phyloP scores from a whole-genome alignment of 108 stramenopile genomes.

The Stephanodiscus triporus region DNA sequence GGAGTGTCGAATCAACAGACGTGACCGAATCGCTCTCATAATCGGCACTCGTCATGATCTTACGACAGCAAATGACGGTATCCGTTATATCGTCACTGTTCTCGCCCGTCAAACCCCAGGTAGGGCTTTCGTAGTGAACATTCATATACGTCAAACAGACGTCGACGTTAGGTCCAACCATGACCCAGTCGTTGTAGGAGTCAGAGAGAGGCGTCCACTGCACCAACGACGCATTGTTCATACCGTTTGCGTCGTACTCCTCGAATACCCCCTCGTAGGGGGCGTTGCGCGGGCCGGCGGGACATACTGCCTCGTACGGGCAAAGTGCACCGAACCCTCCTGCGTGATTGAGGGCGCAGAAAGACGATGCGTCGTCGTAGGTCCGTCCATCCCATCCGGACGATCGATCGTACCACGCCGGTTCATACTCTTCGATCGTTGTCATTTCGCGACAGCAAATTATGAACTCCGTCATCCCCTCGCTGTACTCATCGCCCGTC shows the following conservation, averaged over 20 bases:
- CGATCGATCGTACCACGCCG: constrained; percentile 2
- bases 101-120: constrained; percentile 33
- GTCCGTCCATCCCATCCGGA: constrained; percentile 26
- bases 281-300: neutral
- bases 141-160: constrained; percentile 25
- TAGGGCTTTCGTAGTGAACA: constrained; percentile 19
- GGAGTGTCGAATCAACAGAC: neutral
- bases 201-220: constrained; percentile 34
- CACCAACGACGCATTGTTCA: too few species aligned
- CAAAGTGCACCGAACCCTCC: neutral
- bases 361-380: constrained; percentile 15
- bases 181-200: constrained; percentile 36
- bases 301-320: constrained; percentile 7
- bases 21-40: neutral
- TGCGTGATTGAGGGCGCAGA: constrained; percentile 5
- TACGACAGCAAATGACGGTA: constrained; percentile 31
- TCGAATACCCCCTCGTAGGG: neutral
- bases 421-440: neutral
- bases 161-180: constrained; percentile 10
- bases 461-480: constrained; percentile 31
- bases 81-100: constrained; percentile 38
- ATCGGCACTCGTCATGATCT: neutral
- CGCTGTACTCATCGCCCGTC: constrained; percentile 33
- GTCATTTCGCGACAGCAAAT: constrained; percentile 20
- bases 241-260: too few species aligned